These are phyloP conservation scores for Betula pendula DNA, from an alignment of 306 rosid species.

Conservation along the genomic window DNA sequence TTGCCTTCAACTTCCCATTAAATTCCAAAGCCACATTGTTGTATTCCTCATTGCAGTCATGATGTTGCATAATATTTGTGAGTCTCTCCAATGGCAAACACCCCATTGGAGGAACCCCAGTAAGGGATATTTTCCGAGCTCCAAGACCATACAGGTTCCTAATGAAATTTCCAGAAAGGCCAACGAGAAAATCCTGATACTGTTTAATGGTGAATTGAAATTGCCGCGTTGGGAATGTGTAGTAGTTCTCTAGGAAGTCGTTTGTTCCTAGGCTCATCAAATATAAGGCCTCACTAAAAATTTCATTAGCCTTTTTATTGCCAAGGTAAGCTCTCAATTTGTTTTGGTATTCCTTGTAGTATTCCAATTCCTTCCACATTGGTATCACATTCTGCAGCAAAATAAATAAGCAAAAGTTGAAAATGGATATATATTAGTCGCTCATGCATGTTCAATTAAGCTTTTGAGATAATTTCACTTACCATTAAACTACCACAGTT, in stretches of 20 bases:
- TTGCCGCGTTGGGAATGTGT: conserved; percentile 40
- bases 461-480: too few relatives aligned
- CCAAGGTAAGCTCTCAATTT: conserved; percentile 53
- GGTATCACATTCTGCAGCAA: conserved; percentile 77
- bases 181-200: conserved; percentile 49
- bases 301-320: conserved; percentile 39
- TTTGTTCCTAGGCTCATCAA: conserved; percentile 73
- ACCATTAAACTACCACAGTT: too few relatives aligned
- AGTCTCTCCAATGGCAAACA: conserved; percentile 82
- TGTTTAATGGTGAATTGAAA: conserved; percentile 41
- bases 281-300: conserved; percentile 47
- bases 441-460: too few relatives aligned
- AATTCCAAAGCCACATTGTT: conserved; percentile 47
- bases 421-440: too few relatives aligned
- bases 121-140: conserved; percentile 54
- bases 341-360: conserved; percentile 61
- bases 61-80: conserved; percentile 30
- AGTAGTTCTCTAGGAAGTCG: conserved; percentile 76
- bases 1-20: conserved; percentile 37
- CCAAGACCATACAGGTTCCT: conserved; percentile 52
- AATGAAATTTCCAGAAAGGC: conserved; percentile 50
- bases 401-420: not conserved
- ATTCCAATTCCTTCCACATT: conserved; percentile 70
- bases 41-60: conserved; percentile 36
- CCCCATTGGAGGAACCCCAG: conserved; percentile 83